Evolutionary conservation across 352 stramenopile species (phyloP).

Genomic region (Aphanomyces cochlioides): DNA sequence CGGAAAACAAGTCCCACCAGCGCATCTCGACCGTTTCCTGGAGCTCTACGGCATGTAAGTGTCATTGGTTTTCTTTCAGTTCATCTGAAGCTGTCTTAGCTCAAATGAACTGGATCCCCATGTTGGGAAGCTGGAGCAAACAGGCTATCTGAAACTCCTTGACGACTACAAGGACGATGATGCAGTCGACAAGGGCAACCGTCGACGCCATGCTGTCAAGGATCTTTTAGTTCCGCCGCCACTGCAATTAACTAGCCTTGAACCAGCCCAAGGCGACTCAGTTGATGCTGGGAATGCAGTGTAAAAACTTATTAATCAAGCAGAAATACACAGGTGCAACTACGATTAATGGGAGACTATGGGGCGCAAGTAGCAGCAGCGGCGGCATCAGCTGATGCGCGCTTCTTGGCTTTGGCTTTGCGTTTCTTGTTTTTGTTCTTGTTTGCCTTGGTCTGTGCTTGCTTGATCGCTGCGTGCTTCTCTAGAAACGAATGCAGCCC

Average conservation of each 20-base stretch:
- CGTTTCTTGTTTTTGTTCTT: conserved; percentile 21
- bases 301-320: too few relatives aligned
- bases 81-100: neutral
- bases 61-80: neutral
- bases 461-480: neutral
- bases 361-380: neutral
- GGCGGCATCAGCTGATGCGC: neutral
- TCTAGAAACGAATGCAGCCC: conserved; percentile 10
- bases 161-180: neutral
- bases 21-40: conserved; percentile 21
- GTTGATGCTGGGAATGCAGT: too few relatives aligned
- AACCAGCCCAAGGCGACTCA: too few relatives aligned
- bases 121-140: neutral
- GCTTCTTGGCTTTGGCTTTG: conserved; percentile 25
- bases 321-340: neutral
- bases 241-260: too few relatives aligned
- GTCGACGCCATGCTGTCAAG: neutral
- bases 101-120: neutral
- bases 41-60: conserved; percentile 14
- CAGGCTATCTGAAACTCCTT: conserved; percentile 6
- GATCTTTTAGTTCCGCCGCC: too few relatives aligned
- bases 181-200: neutral
- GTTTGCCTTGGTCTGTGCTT: neutral
- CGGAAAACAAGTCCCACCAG: neutral
- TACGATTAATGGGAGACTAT: neutral